Evolutionary conservation across 164 flowering plant species (phyloP).

Genomic region (Macadamia tetraphylla): DNA sequence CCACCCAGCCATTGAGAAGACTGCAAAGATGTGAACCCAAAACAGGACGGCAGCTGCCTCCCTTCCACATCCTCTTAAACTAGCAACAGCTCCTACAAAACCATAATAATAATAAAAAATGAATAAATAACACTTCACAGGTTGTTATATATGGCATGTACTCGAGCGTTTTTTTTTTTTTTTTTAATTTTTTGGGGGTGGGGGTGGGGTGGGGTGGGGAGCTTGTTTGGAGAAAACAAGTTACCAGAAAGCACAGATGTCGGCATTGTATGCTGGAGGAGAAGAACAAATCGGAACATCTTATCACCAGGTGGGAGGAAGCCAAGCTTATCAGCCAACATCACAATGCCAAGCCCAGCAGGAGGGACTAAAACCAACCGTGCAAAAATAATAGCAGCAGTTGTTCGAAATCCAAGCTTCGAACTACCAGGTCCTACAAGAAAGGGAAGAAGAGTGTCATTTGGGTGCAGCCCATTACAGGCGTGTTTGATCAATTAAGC

Average conservation of each 20-base stretch:
- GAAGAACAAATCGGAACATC: constrained; percentile 88
- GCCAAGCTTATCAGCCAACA: constrained; percentile 82
- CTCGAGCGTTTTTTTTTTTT: neutral
- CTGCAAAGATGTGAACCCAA: constrained; percentile 95
- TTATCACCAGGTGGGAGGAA: constrained; percentile 85
- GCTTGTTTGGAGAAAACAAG: neutral
- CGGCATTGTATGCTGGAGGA: constrained; percentile 96
- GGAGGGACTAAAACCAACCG: constrained; percentile 90
- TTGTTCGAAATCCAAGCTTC: constrained; percentile 77
- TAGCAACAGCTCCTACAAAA: constrained; percentile 82
- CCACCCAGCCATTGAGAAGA: constrained; percentile 96
- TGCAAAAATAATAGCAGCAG: constrained; percentile 78
- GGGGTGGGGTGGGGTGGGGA: no score
- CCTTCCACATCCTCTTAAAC: constrained; percentile 85
- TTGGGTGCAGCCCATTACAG: no score
- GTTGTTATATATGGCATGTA: no score
- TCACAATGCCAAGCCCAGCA: constrained; percentile 81
- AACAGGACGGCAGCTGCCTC: constrained; percentile 90
- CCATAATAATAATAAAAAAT: neutral
- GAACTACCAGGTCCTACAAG: constrained; percentile 86
- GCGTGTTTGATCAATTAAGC: no score
- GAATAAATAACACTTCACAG: neutral
- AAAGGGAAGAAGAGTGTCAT: neutral
- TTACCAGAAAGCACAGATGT: constrained; percentile 95
- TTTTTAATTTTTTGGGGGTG: neutral